Conservation (phyloP, 805 yeast species). For the Candida sanyiensis region DNA sequence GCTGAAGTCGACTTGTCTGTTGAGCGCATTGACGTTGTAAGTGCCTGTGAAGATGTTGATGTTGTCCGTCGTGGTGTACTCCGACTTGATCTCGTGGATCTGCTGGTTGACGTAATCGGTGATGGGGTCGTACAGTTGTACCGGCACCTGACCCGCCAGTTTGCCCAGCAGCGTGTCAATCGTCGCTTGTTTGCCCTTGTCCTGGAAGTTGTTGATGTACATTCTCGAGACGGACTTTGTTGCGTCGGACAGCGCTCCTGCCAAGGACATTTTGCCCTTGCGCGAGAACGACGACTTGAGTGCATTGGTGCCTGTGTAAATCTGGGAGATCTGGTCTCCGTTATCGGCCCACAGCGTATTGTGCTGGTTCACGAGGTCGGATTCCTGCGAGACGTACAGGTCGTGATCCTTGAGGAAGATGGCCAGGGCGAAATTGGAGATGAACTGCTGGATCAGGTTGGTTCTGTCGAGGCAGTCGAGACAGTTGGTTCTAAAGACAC, state of each 20-base stretch:
- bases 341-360: slow-evolving; percentile 96
- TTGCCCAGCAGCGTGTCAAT: slow-evolving; percentile 85
- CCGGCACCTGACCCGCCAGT: slow-evolving; percentile 63
- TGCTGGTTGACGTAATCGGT: slow-evolving; percentile 75
- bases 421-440: slow-evolving; percentile 68
- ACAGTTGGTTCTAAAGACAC: slow-evolving; percentile 90
- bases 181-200: slow-evolving; percentile 82
- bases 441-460: slow-evolving; percentile 78
- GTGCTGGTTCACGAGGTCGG: slow-evolving; percentile 65
- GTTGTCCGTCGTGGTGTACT: slow-evolving; percentile 53
- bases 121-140: slow-evolving; percentile 79
- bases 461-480: slow-evolving; percentile 94
- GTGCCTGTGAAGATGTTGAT: slow-evolving; percentile 77
- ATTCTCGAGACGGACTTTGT: slow-evolving; percentile 92
- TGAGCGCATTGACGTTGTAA: slow-evolving; percentile 77
- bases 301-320: slow-evolving; percentile 97
- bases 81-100: slow-evolving; percentile 35
- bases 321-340: slow-evolving; percentile 93
- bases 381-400: slow-evolving; percentile 32
- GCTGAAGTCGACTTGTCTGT: slow-evolving; percentile 49
- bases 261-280: slow-evolving; percentile 92
- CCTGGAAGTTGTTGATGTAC: slow-evolving; percentile 94
- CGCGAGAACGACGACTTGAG: slow-evolving; percentile 90
- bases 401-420: slow-evolving; percentile 41
- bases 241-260: slow-evolving; percentile 96